Conservation (phyloP, 768 basidiomycete species). For the Phlegmacium glaucopus region DNA sequence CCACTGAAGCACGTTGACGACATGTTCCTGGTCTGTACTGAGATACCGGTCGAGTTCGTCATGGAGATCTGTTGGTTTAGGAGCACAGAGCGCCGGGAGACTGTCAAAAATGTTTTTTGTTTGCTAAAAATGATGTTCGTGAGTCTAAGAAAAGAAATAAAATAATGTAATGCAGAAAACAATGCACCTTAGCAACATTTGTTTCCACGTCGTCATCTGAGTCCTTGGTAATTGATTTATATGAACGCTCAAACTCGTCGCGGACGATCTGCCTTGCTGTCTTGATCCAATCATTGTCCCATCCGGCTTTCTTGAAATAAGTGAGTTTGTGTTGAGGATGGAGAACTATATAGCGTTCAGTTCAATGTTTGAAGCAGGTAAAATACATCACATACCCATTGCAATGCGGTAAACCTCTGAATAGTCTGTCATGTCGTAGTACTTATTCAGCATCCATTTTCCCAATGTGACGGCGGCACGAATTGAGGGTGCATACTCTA, state of each 20-base stretch:
- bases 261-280: constrained; percentile 11
- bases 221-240: neutral
- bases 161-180: neutral
- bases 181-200: neutral
- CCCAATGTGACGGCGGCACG: neutral
- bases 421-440: constrained; percentile 16
- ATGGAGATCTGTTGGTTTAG: constrained; percentile 3
- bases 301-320: constrained; percentile 17
- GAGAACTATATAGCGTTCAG: constrained; percentile 10
- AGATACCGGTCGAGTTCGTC: constrained; percentile 29
- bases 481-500: neutral
- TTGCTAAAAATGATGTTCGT: neutral
- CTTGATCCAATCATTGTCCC: constrained; percentile 16
- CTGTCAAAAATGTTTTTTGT: constrained; percentile 26
- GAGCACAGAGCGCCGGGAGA: constrained; percentile 17
- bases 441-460: constrained; percentile 23
- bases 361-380: neutral
- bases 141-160: neutral
- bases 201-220: neutral
- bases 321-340: constrained; percentile 18
- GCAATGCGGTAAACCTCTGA: constrained; percentile 16
- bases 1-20: constrained; percentile 24
- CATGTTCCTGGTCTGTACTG: constrained; percentile 18
- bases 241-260: constrained; percentile 8
- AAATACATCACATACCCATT: constrained; percentile 16